A percentile compares a stretch with the other conserved stretches of the same genome.
These are phyloP conservation scores for Apiospora malaysiana DNA, from an alignment of 2,329 filamentous ascomycete species.

Conservation along the genomic window DNA sequence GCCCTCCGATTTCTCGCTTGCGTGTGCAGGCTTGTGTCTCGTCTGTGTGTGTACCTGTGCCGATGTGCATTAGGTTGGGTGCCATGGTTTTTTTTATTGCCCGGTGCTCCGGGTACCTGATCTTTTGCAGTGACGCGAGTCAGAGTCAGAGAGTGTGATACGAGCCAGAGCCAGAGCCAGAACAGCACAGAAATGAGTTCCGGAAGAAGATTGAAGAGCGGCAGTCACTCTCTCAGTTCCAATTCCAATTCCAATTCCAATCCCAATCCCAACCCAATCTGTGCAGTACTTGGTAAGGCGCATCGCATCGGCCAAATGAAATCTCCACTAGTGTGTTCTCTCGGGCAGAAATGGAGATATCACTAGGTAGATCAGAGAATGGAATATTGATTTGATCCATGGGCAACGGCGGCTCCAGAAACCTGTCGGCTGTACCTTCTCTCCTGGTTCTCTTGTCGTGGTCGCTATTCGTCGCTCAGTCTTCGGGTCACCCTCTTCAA, in stretches of 20 bases:
- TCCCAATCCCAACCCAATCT: neutral
- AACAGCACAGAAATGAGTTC: neutral
- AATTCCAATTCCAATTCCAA: neutral
- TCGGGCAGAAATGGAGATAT: conserved; percentile 12
- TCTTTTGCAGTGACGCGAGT: conserved; percentile 4
- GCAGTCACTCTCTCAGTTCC: no score
- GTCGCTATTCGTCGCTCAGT: neutral
- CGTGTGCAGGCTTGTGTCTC: neutral
- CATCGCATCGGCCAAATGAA: neutral
- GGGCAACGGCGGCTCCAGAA: conserved; percentile 14
- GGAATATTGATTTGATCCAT: neutral
- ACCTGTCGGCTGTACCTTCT: conserved; percentile 6
- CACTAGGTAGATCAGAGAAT: neutral
- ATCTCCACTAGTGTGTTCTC: neutral
- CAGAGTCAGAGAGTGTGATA: neutral
- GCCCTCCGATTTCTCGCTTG: neutral
- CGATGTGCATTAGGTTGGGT: conserved; percentile 6
- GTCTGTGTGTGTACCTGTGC: conserved; percentile 3
- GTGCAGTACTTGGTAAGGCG: neutral
- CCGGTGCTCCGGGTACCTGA: conserved; percentile 15
- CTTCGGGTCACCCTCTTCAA: neutral
- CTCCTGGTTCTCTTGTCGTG: neutral
- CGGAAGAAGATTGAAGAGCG: neutral
- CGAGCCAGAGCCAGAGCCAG: neutral
- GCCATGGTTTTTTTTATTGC: neutral